These are phyloP conservation scores for Aspergillus sp. DNA, from an alignment of 2,329 filamentous ascomycete species.

Conservation along the genomic window DNA sequence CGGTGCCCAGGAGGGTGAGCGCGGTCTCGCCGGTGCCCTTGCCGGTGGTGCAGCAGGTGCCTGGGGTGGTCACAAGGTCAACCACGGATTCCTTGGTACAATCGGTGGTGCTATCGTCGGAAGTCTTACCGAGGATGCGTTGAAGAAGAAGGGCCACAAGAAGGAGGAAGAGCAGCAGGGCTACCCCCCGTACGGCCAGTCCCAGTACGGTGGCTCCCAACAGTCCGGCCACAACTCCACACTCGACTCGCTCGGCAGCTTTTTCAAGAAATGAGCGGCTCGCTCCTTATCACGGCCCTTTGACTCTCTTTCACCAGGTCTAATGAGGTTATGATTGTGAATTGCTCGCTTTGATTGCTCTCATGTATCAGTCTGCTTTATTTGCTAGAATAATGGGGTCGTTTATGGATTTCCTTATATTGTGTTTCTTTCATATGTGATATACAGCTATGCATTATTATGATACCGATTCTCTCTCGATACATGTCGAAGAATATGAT, in stretches of 20 bases:
- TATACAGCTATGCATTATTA: neutral
- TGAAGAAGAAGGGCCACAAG: conserved; percentile 43
- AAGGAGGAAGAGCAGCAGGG: conserved; percentile 24
- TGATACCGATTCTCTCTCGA: conserved; percentile 7
- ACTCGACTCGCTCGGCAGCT: conserved; percentile 37
- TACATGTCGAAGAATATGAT: neutral
- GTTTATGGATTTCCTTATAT: neutral
- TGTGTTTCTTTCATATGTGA: conserved; percentile 10
- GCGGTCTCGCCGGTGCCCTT: conserved; percentile 48
- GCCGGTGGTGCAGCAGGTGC: conserved; percentile 49
- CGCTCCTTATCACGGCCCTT: neutral
- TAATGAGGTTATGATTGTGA: conserved; percentile 17
- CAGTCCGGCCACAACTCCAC: conserved; percentile 20
- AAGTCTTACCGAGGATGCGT: conserved; percentile 45
- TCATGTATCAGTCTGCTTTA: neutral
- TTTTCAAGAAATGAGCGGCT: conserved; percentile 39
- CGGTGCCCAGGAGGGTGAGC: conserved; percentile 45
- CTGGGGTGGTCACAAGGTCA: conserved; percentile 48
- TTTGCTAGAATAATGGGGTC: conserved; percentile 9
- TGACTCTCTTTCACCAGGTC: conserved; percentile 14
- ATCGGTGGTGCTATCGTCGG: conserved; percentile 50
- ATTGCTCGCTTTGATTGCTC: neutral
- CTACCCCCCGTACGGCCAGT: conserved; percentile 12
- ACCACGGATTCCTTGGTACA: conserved; percentile 50
- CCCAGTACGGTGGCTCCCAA: conserved; percentile 19